phyloP scores from a whole-genome alignment of 2,329 filamentous ascomycete species.

The Penicillium sp. region DNA sequence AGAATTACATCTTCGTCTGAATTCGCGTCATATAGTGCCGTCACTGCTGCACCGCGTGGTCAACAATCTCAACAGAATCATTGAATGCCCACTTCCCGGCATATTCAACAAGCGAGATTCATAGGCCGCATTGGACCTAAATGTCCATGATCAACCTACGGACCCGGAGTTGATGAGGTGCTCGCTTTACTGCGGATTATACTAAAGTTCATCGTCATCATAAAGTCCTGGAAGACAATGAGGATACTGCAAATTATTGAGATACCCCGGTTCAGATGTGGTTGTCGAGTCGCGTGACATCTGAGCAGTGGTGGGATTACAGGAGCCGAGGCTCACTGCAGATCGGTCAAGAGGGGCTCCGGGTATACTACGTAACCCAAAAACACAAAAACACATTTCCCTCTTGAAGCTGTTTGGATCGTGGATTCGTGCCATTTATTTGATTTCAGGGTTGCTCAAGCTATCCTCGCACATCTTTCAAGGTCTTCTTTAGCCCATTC shows the following conservation, averaged over 20 bases:
- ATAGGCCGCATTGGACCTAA: slow-evolving; percentile 68
- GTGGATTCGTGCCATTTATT: no score
- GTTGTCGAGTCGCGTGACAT: not conserved
- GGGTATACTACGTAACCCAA: no score
- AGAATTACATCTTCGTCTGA: slow-evolving; percentile 65
- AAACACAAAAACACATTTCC: no score
- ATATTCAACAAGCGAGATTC: slow-evolving; percentile 85
- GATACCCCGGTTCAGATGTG: not conserved
- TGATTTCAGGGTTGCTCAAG: no score
- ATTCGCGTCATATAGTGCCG: slow-evolving; percentile 77
- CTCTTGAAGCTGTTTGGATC: no score
- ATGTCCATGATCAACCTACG: slow-evolving; percentile 25
- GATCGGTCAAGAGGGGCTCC: no score
- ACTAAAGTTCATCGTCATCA: slow-evolving; percentile 63
- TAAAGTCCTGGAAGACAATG: slow-evolving; percentile 78
- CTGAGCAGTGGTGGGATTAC: no score
- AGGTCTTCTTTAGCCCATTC: no score
- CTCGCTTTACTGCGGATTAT: slow-evolving; percentile 18
- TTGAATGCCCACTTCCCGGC: slow-evolving; percentile 73
- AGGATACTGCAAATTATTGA: slow-evolving; percentile 89
- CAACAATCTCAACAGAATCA: slow-evolving; percentile 93
- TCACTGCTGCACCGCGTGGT: slow-evolving; percentile 69
- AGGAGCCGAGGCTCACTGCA: no score
- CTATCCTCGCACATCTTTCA: no score
- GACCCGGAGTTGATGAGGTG: slow-evolving; percentile 15